Evolutionary conservation across 192 early-diverging fungal genomes (phyloP), one percentile per base, ranked within the genome.

Genomic region (Geranomyces variabilis): DNA sequence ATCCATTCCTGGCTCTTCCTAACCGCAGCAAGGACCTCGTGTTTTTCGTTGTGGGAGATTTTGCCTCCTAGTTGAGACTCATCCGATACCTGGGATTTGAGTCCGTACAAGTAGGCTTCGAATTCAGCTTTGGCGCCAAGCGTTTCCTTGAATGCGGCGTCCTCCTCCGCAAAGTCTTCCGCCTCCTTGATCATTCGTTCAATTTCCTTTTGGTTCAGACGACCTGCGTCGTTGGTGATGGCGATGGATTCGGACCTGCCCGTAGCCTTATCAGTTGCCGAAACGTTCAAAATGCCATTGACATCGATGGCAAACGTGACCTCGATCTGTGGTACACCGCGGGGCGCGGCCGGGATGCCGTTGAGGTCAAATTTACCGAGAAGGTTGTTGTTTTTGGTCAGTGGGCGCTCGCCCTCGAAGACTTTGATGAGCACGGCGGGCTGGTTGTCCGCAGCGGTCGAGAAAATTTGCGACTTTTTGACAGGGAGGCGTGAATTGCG

Each of bases 401-500:
- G 83, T 69, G 93, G 86, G 71, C 94, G 91, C 83, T 96, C 96
- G 81, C 96, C 96, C 86, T 98, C 95, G 76, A 87, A 98, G 65
- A 98, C 93, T 84, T 96, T 95, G 81, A 98, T 98, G 70, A 95
- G 86, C 61, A 98, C 96, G 45, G 90, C 89, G 73, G 92, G 91
- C 84, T 98, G 96, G 89, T 98, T 98, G 86, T 98, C 95, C 58
- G 90, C 92, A 69, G 93, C 94, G 56, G 96, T 96, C 60, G 93
- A 94, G 91, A 96, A 96, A 79, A 96, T 96, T 84, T 98, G 94
- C 67, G 94, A 93, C 89, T 96, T 96, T 89, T 96, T 98, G 83
- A 94, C 93, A 61, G 96, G 96, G 67, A 98, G 89, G 76, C 87
- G 86, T 70, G 91, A 94, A 90, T 96, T 96, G 78, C 95, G 92